A percentile compares a stretch with the other conserved stretches of the same genome.
Evolutionary conservation across 2,329 filamentous ascomycete species (phyloP).

Genomic region (Dendrostoma leiphaemia): DNA sequence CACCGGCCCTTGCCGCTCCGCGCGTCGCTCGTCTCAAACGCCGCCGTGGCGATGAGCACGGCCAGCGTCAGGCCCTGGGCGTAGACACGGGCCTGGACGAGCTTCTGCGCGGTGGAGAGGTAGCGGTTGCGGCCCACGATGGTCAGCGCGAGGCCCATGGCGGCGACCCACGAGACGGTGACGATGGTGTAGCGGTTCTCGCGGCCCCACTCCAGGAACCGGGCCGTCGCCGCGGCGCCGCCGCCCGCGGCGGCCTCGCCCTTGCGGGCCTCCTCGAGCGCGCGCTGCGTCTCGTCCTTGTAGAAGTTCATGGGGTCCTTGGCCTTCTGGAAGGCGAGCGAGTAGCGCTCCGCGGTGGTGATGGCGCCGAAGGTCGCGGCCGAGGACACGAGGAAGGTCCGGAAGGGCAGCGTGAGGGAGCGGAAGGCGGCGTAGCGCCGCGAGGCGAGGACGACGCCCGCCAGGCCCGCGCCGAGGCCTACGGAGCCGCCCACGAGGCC

Average conservation of each 20-base stretch:
- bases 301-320: conserved; percentile 68
- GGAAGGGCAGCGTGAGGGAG: conserved; percentile 82
- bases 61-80: conserved; percentile 85
- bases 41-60: conserved; percentile 78
- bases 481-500: conserved; percentile 70
- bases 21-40: conserved; percentile 77
- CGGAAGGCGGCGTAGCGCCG: conserved; percentile 74
- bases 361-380: conserved; percentile 83
- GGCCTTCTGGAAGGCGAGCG: conserved; percentile 62
- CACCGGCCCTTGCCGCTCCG: conserved; percentile 73
- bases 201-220: conserved; percentile 70
- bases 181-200: conserved; percentile 87
- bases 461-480: conserved; percentile 65
- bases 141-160: conserved; percentile 72
- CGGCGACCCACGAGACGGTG: conserved; percentile 75
- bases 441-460: conserved; percentile 66
- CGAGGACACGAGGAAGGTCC: conserved; percentile 84
- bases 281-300: conserved; percentile 60
- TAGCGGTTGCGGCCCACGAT: conserved; percentile 77
- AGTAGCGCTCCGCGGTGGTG: conserved; percentile 75
- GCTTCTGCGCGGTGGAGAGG: conserved; percentile 75
- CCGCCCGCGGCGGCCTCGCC: conserved; percentile 51
- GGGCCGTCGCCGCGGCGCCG: conserved; percentile 41
- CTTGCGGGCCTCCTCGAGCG: conserved; percentile 51
- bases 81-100: conserved; percentile 93